Base-by-base conservation (phyloP, 2,329 filamentous ascomycete species). In the Diplodia intermedia region DNA sequence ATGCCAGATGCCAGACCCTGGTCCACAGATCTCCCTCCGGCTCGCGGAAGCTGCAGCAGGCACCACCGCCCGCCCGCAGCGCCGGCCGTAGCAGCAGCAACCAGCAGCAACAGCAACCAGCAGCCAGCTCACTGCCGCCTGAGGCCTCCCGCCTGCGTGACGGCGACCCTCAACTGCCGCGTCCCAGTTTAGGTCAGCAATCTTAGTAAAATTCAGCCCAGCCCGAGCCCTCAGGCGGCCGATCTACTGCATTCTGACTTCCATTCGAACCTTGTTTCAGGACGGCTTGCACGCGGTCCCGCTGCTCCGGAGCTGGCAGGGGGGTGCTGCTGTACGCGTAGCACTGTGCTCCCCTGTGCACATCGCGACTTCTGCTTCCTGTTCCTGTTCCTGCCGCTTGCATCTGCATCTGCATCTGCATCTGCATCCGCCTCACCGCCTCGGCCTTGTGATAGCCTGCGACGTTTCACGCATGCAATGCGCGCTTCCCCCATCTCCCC, bases 21-120 rank as follows among this genome's bases (percentile, higher is more conserved):
- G 40, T 29, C 40, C 20, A 33, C 40, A 49, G 57, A 61, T 61
- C 57, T 61, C 40, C 57, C 57, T 61, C 31, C 57, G 57, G 57
- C 57, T 61, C 57, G 57, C 57, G 40, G 57, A 61, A 61, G 57
- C 57, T 36, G 57, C 57, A 61, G 57, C 57, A 26, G 14, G 14
- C 12, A 9, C 57, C 57, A 61, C 26, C 26, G 6, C 5, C 20
- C 31, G 57, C 20, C 57, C 57, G 15, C 57, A 12, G 57, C 57
- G n/a, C 23, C 20, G 50, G 12, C 50, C 20, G 50, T 33, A 8
- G 31, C 31, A 33, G 31, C 31, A 11, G 7, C 4, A 33, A 3
- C 18, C 33, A 14, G 31, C 31, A 33, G 6, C 4, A 33, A 2
- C 20, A n/a, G n/a, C n/a, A n/a, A n/a, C n/a, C n/a, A n/a, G n/a